Evolutionary conservation across 2,329 filamentous ascomycete genomes (phyloP).

Genomic region (Magnaporthiopsis rhizophila): DNA sequence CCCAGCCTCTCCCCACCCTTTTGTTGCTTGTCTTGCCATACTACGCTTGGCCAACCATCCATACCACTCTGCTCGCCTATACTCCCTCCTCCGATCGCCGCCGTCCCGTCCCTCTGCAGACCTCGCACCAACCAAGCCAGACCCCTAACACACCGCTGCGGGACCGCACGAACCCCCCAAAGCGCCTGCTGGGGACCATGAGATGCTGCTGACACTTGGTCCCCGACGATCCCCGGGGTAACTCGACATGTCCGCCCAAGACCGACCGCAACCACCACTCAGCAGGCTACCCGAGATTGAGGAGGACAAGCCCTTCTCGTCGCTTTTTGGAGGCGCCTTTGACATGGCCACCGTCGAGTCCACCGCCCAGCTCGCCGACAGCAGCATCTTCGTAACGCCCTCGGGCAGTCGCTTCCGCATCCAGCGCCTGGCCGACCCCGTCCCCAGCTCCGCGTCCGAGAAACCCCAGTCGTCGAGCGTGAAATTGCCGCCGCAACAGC

Average conservation of each 20-base stretch:
- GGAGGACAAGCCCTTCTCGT: slow-evolving; percentile 19
- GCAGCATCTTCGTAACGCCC: slow-evolving; percentile 18
- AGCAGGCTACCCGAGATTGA: slow-evolving; percentile 17
- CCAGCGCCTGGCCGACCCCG: slow-evolving; percentile 13
- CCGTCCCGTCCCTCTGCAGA: too few species aligned
- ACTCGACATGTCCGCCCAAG: not conserved
- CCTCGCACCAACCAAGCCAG: too few species aligned
- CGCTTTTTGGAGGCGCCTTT: slow-evolving; percentile 17
- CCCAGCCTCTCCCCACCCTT: too few species aligned
- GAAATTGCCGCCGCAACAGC: not conserved
- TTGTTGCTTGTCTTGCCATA: too few species aligned
- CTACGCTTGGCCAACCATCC: too few species aligned
- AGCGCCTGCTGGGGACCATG: too few species aligned
- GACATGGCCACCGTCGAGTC: slow-evolving; percentile 19
- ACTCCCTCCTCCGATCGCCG: too few species aligned
- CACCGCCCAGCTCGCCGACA: slow-evolving; percentile 18
- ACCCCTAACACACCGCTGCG: too few species aligned
- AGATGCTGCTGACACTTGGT: too few species aligned
- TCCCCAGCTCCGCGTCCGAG: not conserved
- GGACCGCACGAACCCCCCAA: too few species aligned
- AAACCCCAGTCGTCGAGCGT: slow-evolving; percentile 1
- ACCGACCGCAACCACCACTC: slow-evolving; percentile 12
- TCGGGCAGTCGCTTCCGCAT: slow-evolving; percentile 20
- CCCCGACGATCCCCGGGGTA: too few species aligned
- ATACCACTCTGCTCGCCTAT: too few species aligned